Conservation (phyloP, 192 early-diverging fungal genomes). For the Geranomyces variabilis region DNA sequence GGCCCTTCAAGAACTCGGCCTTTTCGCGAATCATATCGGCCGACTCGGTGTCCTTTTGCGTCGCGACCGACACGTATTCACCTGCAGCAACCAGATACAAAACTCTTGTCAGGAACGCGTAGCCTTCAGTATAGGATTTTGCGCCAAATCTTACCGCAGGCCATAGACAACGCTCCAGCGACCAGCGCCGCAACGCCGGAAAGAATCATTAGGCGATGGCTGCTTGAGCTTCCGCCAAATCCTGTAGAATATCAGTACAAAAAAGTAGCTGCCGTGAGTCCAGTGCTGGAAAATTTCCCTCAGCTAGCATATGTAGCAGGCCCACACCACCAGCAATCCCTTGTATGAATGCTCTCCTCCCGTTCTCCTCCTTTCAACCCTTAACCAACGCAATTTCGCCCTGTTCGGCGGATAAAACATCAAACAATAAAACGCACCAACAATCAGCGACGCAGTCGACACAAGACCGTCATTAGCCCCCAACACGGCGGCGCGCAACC, state of each 20-base stretch:
- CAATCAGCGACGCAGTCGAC: constrained; percentile 47
- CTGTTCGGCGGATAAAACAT: background rate
- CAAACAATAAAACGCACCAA: constrained; percentile 29
- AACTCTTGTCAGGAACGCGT: background rate
- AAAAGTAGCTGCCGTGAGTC: background rate
- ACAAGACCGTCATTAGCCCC: constrained; percentile 58
- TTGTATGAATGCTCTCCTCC: too few species aligned
- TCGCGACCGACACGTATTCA: constrained; percentile 51
- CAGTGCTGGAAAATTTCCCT: background rate
- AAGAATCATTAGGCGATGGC: constrained; percentile 36
- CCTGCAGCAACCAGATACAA: constrained; percentile 5
- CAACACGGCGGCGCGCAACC: constrained; percentile 51
- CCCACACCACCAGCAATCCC: too few species aligned
- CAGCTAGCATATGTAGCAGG: background rate
- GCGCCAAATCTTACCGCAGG: constrained; percentile 34
- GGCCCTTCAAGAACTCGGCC: constrained; percentile 49
- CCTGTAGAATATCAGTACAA: too few species aligned
- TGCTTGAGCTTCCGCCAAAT: constrained; percentile 32
- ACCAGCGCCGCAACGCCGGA: constrained; percentile 45
- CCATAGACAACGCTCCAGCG: constrained; percentile 53
- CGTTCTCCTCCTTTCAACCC: too few species aligned
- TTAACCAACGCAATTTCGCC: too few species aligned
- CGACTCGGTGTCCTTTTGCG: constrained; percentile 50
- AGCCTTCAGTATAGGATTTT: background rate
- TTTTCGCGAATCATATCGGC: constrained; percentile 47